A percentile compares a stretch with the other conserved stretches of the same genome.
Evolutionary conservation across 108 stramenopile genomes (phyloP).

Genomic region (Pseudonitzschia pungens): DNA sequence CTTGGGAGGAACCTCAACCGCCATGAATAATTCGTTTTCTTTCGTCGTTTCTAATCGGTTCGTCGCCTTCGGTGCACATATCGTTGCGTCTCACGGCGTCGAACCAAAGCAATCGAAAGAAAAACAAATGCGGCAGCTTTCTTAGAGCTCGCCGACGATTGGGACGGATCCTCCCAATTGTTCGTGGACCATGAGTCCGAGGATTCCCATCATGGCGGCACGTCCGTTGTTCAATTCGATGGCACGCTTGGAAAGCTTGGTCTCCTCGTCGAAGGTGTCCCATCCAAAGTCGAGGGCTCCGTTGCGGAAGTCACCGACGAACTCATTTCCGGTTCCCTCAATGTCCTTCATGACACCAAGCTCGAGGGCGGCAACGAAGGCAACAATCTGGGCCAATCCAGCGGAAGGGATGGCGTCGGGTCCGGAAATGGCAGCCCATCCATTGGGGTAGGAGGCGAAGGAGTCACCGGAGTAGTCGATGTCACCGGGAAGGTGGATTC

Average conservation of each 20-base stretch:
- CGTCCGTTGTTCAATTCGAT: constrained; percentile 91
- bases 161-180: constrained; percentile 22
- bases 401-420: constrained; percentile 53
- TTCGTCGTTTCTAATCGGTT: no score
- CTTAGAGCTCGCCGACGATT: no score
- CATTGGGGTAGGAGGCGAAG: constrained; percentile 61
- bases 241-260: constrained; percentile 75
- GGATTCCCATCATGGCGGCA: constrained; percentile 87
- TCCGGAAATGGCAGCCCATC: constrained; percentile 45
- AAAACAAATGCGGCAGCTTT: no score
- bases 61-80: no score
- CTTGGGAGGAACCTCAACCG: no score
- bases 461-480: constrained; percentile 58
- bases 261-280: constrained; percentile 60
- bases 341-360: constrained; percentile 57
- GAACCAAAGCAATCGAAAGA: no score
- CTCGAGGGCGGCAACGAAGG: constrained; percentile 66
- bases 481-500: constrained; percentile 63
- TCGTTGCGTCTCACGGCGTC: no score
- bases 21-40: no score
- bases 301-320: constrained; percentile 79
- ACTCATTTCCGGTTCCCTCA: constrained; percentile 47
- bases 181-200: constrained; percentile 54
- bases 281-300: constrained; percentile 76
- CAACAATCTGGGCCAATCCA: constrained; percentile 55